These are phyloP conservation scores for Fomitopsis schrenkii DNA, from an alignment of 1,284 basidiomycete genomes.

Conservation along the genomic window DNA sequence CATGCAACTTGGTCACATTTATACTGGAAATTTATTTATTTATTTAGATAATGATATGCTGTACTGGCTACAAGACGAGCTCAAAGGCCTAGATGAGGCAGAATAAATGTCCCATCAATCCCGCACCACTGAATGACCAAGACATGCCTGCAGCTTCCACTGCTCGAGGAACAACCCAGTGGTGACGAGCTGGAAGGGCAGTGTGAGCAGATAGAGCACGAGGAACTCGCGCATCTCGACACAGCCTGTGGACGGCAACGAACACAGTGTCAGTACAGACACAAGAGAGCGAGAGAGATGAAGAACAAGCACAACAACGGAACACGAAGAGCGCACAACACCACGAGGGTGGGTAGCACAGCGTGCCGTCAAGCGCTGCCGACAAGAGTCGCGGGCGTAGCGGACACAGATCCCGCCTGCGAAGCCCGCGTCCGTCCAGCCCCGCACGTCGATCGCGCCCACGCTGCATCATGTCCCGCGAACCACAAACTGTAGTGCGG, in stretches of 20 bases:
- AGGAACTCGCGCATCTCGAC: conserved; percentile 67
- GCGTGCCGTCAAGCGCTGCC: not conserved
- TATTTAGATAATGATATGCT: no score
- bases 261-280: not conserved
- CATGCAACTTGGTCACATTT: no score
- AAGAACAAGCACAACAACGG: not conserved
- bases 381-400: no score
- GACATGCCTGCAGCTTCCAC: no score
- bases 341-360: not conserved
- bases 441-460: not conserved
- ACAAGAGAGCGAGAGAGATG: not conserved
- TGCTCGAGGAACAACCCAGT: conserved; percentile 70
- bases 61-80: no score
- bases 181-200: conserved; percentile 75
- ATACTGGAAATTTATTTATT: no score
- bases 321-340: not conserved
- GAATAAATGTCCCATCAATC: no score
- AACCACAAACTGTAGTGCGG: not conserved
- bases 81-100: no score
- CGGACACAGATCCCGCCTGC: no score
- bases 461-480: no score
- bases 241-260: conserved; percentile 46
- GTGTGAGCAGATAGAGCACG: conserved; percentile 61
- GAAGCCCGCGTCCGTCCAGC: not conserved
- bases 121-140: no score